Conservation (phyloP, 306 rosid genomes). For the Vigna nakashimae region DNA sequence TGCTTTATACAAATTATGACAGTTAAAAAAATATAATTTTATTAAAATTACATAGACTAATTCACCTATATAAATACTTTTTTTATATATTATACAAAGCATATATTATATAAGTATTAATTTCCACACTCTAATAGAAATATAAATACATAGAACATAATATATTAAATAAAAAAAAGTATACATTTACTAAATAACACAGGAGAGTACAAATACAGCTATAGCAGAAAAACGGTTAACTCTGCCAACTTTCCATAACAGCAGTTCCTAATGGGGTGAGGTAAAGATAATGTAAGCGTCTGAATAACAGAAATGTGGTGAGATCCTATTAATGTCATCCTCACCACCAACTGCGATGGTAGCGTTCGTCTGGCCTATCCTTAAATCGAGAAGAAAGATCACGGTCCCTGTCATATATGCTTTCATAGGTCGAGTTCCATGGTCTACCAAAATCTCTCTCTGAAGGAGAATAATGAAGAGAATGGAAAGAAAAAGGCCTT, state of each 20-base stretch:
- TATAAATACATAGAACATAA: too few species aligned
- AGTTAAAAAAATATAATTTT: too few species aligned
- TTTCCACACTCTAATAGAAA: too few species aligned
- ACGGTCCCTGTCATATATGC: slow-evolving; percentile 48
- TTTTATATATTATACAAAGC: too few species aligned
- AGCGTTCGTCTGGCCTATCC: slow-evolving; percentile 55
- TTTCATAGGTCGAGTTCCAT: slow-evolving; percentile 47
- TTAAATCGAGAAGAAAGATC: slow-evolving; percentile 46
- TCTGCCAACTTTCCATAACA: slow-evolving; percentile 41
- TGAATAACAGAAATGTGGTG: slow-evolving; percentile 24
- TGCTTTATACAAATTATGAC: too few species aligned
- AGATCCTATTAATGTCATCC: slow-evolving; percentile 1
- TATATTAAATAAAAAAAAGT: too few species aligned
- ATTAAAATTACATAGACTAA: too few species aligned
- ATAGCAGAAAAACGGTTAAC: slow-evolving; percentile 15
- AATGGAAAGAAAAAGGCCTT: slow-evolving; percentile 43
- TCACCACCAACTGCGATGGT: slow-evolving; percentile 64
- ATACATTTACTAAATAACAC: neutral
- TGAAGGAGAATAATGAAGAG: slow-evolving; percentile 56
- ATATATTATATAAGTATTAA: too few species aligned
- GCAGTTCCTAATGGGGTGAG: slow-evolving; percentile 34
- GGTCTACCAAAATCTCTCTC: slow-evolving; percentile 51
- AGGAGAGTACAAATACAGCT: slow-evolving; percentile 6
- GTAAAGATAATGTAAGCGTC: slow-evolving; percentile 9
- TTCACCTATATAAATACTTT: too few species aligned